phyloP scores from a whole-genome alignment of 495 filamentous ascomycete genomes.

The Cenococcum geophilum region DNA sequence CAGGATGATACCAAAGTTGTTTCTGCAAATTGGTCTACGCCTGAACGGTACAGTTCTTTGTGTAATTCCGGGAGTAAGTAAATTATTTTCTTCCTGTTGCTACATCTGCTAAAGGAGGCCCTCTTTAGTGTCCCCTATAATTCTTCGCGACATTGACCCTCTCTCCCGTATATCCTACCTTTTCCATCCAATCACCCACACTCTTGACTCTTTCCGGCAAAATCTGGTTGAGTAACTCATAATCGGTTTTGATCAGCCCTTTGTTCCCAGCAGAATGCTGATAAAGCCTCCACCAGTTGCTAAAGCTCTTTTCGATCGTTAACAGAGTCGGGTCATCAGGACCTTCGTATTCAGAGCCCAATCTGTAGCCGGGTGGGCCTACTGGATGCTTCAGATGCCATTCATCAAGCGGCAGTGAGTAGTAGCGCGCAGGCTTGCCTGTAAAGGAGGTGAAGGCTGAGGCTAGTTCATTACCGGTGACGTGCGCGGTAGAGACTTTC shows the following conservation, averaged over 20 bases:
- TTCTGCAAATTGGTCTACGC: too few species aligned
- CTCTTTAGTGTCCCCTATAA: too few species aligned
- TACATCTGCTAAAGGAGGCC: too few species aligned
- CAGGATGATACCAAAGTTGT: too few species aligned
- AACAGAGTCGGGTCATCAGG: conserved; percentile 16
- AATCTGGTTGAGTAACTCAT: conserved; percentile 15
- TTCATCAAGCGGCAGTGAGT: conserved; percentile 7
- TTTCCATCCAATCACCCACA: conserved; percentile 22
- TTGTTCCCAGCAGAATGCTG: conserved; percentile 6
- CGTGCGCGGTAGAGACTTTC: conserved; percentile 14
- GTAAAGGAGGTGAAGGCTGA: conserved; percentile 17
- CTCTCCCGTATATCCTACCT: conserved; percentile 11
- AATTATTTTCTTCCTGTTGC: too few species aligned
- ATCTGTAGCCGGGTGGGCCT: conserved; percentile 5
- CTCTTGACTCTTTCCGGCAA: conserved; percentile 20
- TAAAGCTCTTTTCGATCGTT: conserved; percentile 21
- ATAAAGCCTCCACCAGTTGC: conserved; percentile 13
- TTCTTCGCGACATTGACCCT: too few species aligned
- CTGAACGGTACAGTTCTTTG: too few species aligned
- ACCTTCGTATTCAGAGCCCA: conserved; percentile 15
- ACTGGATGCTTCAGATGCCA: background rate
- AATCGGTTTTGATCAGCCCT: conserved; percentile 19
- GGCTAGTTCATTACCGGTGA: conserved; percentile 7
- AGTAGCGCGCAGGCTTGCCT: conserved; percentile 16
- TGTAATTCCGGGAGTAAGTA: too few species aligned